These are phyloP conservation scores for Candida silvicultrix DNA, from an alignment of 805 yeast genomes.

Conservation along the genomic window DNA sequence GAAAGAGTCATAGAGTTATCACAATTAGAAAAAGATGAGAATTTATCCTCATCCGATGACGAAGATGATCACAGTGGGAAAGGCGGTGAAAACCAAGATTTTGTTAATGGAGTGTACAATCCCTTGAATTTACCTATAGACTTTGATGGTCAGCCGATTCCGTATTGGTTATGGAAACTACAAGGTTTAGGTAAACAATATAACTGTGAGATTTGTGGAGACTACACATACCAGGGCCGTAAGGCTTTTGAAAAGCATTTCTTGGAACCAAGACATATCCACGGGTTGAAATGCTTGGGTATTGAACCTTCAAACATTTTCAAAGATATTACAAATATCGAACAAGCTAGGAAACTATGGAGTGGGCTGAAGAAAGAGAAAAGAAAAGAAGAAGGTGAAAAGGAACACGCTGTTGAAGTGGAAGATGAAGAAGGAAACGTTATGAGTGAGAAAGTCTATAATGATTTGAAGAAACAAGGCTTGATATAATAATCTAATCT, in stretches of 20 bases:
- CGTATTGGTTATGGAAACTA: conserved; percentile 86
- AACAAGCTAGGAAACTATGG: conserved; percentile 64
- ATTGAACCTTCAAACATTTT: conserved; percentile 49
- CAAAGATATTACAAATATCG: conserved; percentile 57
- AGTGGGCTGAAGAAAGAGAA: conserved; percentile 28
- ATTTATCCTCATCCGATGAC: conserved; percentile 2
- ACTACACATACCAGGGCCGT: conserved; percentile 66
- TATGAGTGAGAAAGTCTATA: conserved; percentile 75
- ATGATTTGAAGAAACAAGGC: conserved; percentile 86
- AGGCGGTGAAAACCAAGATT: conserved; percentile 11
- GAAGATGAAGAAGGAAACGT: conserved; percentile 94
- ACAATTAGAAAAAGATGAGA: conserved; percentile 21
- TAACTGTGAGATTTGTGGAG: conserved; percentile 84
- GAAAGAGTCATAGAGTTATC: conserved; percentile 31
- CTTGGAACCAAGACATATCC: conserved; percentile 56
- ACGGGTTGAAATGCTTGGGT: conserved; percentile 74
- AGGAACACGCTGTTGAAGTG: conserved; percentile 63
- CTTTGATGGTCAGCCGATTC: conserved; percentile 87
- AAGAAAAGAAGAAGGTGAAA: conserved; percentile 20
- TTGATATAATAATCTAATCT: conserved; percentile 36
- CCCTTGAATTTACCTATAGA: conserved; percentile 71
- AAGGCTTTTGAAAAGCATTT: conserved; percentile 71
- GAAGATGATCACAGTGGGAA: conserved; percentile 11
- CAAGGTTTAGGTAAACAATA: conserved; percentile 76
- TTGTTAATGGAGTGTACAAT: conserved; percentile 24